Evolutionary conservation across 2,329 filamentous ascomycete genomes (phyloP).

Genomic region (Verticillium tricorpus): DNA sequence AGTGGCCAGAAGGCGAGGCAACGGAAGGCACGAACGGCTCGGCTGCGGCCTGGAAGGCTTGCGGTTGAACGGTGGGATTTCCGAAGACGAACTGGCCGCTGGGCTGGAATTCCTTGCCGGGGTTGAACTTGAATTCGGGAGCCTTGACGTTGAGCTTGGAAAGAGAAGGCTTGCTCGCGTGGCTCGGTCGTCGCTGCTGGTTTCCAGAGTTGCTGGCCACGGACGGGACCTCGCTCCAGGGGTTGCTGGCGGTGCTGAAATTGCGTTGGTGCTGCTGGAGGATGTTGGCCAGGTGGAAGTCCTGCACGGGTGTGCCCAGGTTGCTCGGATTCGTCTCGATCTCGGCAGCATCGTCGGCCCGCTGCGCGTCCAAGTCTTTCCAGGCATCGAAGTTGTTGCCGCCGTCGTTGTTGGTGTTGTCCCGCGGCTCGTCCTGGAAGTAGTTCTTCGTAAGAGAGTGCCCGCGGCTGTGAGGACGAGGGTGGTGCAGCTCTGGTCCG

Average conservation of each 20-base stretch:
- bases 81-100: constrained; percentile 44
- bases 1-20: constrained; percentile 26
- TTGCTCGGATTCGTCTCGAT: constrained; percentile 72
- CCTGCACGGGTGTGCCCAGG: constrained; percentile 57
- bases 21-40: constrained; percentile 27
- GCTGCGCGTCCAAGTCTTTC: constrained; percentile 33
- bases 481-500: constrained; percentile 61
- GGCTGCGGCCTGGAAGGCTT: constrained; percentile 12
- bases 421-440: constrained; percentile 45
- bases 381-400: constrained; percentile 32
- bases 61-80: constrained; percentile 41
- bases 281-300: constrained; percentile 39
- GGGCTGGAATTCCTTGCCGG: constrained; percentile 45
- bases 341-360: constrained; percentile 55
- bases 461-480: constrained; percentile 67
- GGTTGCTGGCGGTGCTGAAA: constrained; percentile 56
- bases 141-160: constrained; percentile 86
- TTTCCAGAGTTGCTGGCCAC: constrained; percentile 26
- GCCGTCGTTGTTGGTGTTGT: constrained; percentile 29
- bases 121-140: constrained; percentile 80
- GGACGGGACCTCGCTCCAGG: constrained; percentile 53
- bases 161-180: constrained; percentile 64
- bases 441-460: constrained; percentile 67
- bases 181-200: constrained; percentile 41
- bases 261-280: constrained; percentile 47